phyloP scores from a whole-genome alignment of 1,139 yeast genomes.

The Yamadazyma aaseri region DNA sequence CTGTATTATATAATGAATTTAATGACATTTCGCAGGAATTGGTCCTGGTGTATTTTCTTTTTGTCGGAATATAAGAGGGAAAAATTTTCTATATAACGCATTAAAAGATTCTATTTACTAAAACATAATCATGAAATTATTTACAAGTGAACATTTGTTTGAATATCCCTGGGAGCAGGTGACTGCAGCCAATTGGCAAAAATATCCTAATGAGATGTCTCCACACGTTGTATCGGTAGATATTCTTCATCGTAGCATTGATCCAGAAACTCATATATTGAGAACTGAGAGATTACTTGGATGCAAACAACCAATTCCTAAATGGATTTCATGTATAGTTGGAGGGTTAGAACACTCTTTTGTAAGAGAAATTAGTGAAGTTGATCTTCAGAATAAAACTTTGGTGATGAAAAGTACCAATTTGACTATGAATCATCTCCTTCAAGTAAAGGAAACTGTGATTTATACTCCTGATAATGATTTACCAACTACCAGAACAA shows the following conservation, averaged over 20 bases:
- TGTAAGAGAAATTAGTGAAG: constrained; percentile 87
- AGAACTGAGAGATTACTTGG: constrained; percentile 87
- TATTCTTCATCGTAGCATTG: constrained; percentile 69
- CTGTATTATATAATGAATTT: too few relatives aligned
- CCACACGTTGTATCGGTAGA: constrained; percentile 97
- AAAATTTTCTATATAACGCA: constrained; percentile 7
- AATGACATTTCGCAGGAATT: too few relatives aligned
- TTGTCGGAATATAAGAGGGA: too few relatives aligned
- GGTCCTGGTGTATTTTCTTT: constrained; percentile 3
- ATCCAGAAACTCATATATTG: constrained; percentile 53
- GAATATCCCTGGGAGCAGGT: constrained; percentile 92
- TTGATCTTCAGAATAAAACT: constrained; percentile 64
- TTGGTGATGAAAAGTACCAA: constrained; percentile 83
- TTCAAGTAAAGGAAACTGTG: constrained; percentile 85
- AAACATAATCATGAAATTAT: constrained; percentile 62
- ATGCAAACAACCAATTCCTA: constrained; percentile 83
- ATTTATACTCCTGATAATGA: constrained; percentile 66
- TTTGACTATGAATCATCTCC: constrained; percentile 73
- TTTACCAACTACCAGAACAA: constrained; percentile 51
- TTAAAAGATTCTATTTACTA: neutral
- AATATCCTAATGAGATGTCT: constrained; percentile 89
- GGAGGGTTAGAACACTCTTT: constrained; percentile 76
- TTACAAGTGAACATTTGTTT: constrained; percentile 66
- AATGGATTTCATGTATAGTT: constrained; percentile 71
- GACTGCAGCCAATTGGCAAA: constrained; percentile 95